Evolutionary conservation across 1,139 yeast species (phyloP), one percentile per base, ranked within the genome.

Genomic region (Taphrina betulina): DNA sequence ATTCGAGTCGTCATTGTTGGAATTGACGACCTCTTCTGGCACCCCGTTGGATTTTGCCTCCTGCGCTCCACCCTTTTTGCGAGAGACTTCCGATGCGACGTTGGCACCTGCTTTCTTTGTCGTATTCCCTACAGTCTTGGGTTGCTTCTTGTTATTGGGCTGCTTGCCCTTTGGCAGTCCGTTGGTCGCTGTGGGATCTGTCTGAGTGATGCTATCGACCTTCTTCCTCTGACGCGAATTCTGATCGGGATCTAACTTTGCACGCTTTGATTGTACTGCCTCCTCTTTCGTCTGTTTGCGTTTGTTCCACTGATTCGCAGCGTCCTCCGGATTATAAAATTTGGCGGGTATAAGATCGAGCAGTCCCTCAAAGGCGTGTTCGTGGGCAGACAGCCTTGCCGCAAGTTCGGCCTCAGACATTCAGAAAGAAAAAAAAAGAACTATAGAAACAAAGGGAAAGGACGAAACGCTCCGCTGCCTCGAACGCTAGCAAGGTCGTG

Each of bases 311-410:
- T 90, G 97, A 58, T 84, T 50, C 29, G 55, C 38, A 8, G 83
- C 76, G 62, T 80, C 80, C 48, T 82, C 83, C 42, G 85, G 87
- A 62, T 87, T 88, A 68, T 90, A 90, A 66, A 85, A 88, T 67
- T 89, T 88, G 7, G 96, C 95, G 5, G 98, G 97, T 59, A 92
- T 89, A 68, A 92, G 75, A 20, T 96, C 87, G 60, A 92, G 74
- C 58, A 92, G 75, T 40, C 96, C 96, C 68, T 87, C 90, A 69
- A 92, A 90, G 5, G 96, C 94, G 58, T 83, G 77, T 17, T 96
- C 85, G 67, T 88, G 95, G 52, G 84, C 81, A 69, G 83, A 81
- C 63, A 89, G 78, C 64, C 96, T 35, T 23, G 54, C 54, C 16
- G 54, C 54, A 14, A 50, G 46, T 17, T 50, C 54, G 12, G 45